These are phyloP conservation scores for Hibiscus tridactylites DNA, from an alignment of 345 rosid species.

Conservation along the genomic window DNA sequence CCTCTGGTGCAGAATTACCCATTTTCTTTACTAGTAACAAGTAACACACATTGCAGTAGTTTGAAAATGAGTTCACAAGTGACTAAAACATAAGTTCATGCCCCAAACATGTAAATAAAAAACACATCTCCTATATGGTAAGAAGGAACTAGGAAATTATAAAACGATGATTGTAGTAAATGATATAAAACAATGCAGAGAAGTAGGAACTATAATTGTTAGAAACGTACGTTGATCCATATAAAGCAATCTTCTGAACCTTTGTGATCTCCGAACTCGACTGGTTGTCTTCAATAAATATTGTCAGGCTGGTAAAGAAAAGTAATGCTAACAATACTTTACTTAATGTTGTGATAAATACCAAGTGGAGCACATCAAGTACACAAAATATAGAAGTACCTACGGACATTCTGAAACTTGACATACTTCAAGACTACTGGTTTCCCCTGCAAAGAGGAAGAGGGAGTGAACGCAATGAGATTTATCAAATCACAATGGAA, in stretches of 20 bases:
- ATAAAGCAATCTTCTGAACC: conserved; percentile 81
- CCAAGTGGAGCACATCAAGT: conserved; percentile 1
- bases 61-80: neutral
- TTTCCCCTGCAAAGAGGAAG: conserved; percentile 45
- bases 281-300: conserved; percentile 94
- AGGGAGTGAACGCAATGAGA: neutral
- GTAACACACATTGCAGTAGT: neutral
- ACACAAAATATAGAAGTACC: conserved; percentile 35
- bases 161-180: neutral
- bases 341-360: conserved; percentile 5
- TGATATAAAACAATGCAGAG: neutral
- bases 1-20: neutral
- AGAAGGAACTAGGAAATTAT: neutral
- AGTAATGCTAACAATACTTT: conserved; percentile 6
- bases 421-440: conserved; percentile 81
- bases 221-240: conserved; percentile 75
- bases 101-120: neutral
- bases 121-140: neutral
- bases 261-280: conserved; percentile 72
- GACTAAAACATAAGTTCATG: neutral
- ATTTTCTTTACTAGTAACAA: neutral
- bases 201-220: neutral
- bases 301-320: conserved; percentile 56
- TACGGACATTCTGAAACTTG: conserved; percentile 97
- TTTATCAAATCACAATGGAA: neutral